Evolutionary conservation across 345 rosid species (phyloP), one percentile per base, ranked within the genome.

Genomic region (Eucalyptus leucophloia): DNA sequence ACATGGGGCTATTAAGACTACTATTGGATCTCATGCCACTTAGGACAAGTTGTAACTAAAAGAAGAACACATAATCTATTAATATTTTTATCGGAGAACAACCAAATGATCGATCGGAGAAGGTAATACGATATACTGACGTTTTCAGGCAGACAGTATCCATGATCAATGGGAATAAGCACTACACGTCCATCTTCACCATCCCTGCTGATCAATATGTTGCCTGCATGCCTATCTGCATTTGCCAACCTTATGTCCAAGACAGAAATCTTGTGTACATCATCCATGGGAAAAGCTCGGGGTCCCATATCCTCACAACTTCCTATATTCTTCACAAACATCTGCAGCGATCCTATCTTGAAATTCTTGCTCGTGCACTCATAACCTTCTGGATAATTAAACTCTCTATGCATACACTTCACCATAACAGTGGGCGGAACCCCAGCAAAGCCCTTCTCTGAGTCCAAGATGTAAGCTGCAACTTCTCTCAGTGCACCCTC

Each of bases 291-390:
- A 89, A 97, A 97, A 67, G 91, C 92, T 88, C 92, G 13, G 56
- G 96, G 96, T 49, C 99, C 99, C 96, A 95, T 94, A 90, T 97
- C 98, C 91, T 97, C 99, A 90, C 99, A 97, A 88, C 96, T 97
- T 89, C 99, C 98, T 83, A 89, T 80, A 88, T 96, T 97, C 89
- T 92, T 90, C 91, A 96, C 88, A 87, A 95, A 97, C 98, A 92
- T 96, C 92, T 97, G 99, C 91, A 97, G 86, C 26, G 99, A 97
- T 37, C 99, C 99, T 34, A 96, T 92, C 93, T 97, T 96, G 28
- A 91, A 58, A 89, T 95, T 93, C 91, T 91, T 91, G 11, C 62
- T 82, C 89, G 94, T 60, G 89, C 49, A 62, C 72, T 90, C 91
- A 89, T 89, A 96, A 90, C 97, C 98, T 15, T 91, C 92, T 58